Evolutionary conservation across 345 rosid species (phyloP).

Genomic region (Citrus sinensis): DNA sequence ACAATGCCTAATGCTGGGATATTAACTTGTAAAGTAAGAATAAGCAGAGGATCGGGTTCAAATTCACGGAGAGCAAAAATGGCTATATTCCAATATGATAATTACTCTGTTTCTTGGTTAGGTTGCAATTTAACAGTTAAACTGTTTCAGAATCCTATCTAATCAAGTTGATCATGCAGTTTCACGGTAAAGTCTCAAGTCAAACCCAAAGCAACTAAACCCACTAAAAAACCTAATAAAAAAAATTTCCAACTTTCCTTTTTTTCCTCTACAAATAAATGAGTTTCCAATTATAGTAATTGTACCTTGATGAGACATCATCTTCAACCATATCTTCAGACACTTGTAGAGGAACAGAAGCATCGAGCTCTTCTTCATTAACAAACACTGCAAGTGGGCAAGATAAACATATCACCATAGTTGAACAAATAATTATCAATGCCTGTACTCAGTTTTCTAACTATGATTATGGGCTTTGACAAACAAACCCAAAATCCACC

Average conservation of each 20-base stretch:
- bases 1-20: not conserved
- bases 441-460: not conserved
- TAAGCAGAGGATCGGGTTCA: not conserved
- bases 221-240: not conserved
- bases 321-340: conserved; percentile 75
- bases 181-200: not conserved
- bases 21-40: not conserved
- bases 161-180: not conserved
- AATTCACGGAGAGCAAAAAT: not conserved
- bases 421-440: not conserved
- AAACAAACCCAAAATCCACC: not conserved
- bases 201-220: not conserved
- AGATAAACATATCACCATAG: not conserved
- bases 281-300: not conserved
- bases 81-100: no score
- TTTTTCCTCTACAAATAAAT: not conserved
- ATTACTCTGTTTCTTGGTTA: no score
- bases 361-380: conserved; percentile 56
- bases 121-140: no score
- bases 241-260: not conserved
- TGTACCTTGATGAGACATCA: conserved; percentile 82
- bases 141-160: no score
- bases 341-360: conserved; percentile 51
- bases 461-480: not conserved
- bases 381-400: conserved; percentile 43